A percentile compares a stretch with the other conserved stretches of the same genome.
Conservation (phyloP, 1,284 basidiomycete species). For the Ganoderma boninense region DNA sequence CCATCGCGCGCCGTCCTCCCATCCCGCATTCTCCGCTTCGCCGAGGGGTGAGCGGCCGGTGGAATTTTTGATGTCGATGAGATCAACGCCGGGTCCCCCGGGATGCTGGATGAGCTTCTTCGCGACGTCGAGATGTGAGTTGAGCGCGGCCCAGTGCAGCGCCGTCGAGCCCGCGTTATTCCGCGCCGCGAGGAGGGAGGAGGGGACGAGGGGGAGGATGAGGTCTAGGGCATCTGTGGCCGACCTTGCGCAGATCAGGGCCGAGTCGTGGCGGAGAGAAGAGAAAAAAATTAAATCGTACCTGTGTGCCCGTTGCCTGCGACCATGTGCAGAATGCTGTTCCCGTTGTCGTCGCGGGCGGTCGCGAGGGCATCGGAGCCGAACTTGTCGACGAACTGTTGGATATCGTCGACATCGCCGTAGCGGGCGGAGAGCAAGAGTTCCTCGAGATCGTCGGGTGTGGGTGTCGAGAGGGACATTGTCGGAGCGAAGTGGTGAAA, state of each 20-base stretch:
- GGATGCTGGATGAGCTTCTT: conserved; percentile 71
- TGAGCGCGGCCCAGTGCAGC: conserved; percentile 89
- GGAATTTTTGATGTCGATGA: conserved; percentile 79
- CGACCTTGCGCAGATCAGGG: conserved; percentile 55
- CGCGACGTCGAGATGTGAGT: conserved; percentile 74
- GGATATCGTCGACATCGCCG: conserved; percentile 83
- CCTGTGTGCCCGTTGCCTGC: conserved; percentile 88
- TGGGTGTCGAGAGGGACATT: conserved; percentile 44
- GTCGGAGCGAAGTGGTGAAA: not conserved
- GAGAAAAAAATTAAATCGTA: conserved; percentile 42
- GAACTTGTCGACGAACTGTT: conserved; percentile 68
- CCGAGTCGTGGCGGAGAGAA: not conserved
- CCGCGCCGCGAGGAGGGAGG: conserved; percentile 62
- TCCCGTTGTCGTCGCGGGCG: conserved; percentile 78
- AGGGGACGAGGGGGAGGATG: conserved; percentile 69
- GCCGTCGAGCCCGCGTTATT: conserved; percentile 82
- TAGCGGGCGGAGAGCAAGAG: conserved; percentile 86
- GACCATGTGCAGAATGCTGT: conserved; percentile 85
- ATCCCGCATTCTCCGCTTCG: conserved; percentile 79
- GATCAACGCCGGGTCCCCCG: conserved; percentile 62
- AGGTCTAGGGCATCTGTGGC: conserved; percentile 74
- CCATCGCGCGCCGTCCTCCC: conserved; percentile 85
- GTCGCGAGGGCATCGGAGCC: conserved; percentile 60
- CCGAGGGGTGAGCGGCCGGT: conserved; percentile 76
- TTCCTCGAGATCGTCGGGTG: conserved; percentile 76